phyloP scores from a whole-genome alignment of 164 flowering plant genomes.

The Warburgia ugandensis region DNA sequence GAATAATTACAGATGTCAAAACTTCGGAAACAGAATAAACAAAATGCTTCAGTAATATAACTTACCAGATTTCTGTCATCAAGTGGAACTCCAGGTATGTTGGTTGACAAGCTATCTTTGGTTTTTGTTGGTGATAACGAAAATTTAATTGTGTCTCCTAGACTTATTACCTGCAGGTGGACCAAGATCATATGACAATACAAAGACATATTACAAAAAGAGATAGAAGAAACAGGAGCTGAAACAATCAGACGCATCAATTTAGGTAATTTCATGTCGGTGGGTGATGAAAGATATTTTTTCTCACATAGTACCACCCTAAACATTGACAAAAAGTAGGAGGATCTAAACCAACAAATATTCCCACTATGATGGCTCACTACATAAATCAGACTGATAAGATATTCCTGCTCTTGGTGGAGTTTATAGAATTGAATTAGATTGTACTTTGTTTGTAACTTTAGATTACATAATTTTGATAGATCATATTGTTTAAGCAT shows the following conservation, averaged over 20 bases:
- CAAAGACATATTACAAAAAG: background rate
- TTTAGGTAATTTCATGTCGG: too few relatives aligned
- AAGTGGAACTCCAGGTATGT: constrained; percentile 85
- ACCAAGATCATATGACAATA: background rate
- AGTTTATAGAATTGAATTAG: too few relatives aligned
- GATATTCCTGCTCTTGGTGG: too few relatives aligned
- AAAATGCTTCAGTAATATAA: background rate
- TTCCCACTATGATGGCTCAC: too few relatives aligned
- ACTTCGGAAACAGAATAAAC: background rate
- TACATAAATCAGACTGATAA: too few relatives aligned
- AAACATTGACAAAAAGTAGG: too few relatives aligned
- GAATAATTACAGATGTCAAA: background rate
- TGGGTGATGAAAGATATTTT: too few relatives aligned
- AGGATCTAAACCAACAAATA: too few relatives aligned
- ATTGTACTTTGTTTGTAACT: too few relatives aligned
- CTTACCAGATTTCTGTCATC: constrained; percentile 80
- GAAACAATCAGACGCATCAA: background rate
- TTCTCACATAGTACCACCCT: too few relatives aligned
- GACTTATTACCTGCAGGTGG: constrained; percentile 66
- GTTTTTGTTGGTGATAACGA: constrained; percentile 70
- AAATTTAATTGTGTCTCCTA: constrained; percentile 85
- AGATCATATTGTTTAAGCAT: too few relatives aligned
- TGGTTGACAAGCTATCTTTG: constrained; percentile 74
- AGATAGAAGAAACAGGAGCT: background rate
- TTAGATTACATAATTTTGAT: too few relatives aligned